These are phyloP conservation scores for Trichaptum fuscoviolaceum DNA, from an alignment of 768 basidiomycete species.

Conservation along the genomic window DNA sequence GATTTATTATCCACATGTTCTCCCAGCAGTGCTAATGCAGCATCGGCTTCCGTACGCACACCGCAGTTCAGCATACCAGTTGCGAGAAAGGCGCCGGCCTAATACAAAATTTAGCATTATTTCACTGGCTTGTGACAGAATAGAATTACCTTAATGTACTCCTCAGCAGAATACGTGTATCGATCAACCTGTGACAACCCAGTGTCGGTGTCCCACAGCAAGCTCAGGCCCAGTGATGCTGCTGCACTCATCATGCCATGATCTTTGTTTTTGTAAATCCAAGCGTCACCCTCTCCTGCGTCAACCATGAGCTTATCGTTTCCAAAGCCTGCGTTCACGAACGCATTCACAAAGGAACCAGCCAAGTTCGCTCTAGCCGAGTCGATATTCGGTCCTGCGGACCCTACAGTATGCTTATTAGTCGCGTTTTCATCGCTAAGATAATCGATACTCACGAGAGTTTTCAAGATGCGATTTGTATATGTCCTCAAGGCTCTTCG, in stretches of 20 bases:
- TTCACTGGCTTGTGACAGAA: neutral
- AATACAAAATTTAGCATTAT: neutral
- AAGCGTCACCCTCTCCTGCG: slow-evolving; percentile 93
- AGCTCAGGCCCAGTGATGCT: slow-evolving; percentile 86
- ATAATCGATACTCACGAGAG: slow-evolving; percentile 48
- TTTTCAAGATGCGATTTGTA: slow-evolving; percentile 96
- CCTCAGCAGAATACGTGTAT: slow-evolving; percentile 94
- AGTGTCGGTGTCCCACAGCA: slow-evolving; percentile 94
- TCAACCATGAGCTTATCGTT: slow-evolving; percentile 99
- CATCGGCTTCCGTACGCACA: slow-evolving; percentile 89
- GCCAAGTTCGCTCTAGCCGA: slow-evolving; percentile 93
- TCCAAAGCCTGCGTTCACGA: slow-evolving; percentile 97
- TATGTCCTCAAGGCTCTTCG: slow-evolving; percentile 92
- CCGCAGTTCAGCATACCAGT: slow-evolving; percentile 89
- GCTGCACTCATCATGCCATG: slow-evolving; percentile 98
- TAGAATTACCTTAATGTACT: slow-evolving; percentile 77
- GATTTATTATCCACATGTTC: slow-evolving; percentile 90
- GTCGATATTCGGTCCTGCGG: slow-evolving; percentile 74
- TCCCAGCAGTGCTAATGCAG: slow-evolving; percentile 82
- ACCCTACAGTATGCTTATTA: slow-evolving; percentile 34
- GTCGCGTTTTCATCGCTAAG: neutral
- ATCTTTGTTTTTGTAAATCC: slow-evolving; percentile 99
- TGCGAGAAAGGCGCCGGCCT: slow-evolving; percentile 92
- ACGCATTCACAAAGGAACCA: slow-evolving; percentile 97
- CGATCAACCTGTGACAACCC: slow-evolving; percentile 95